phyloP scores from a whole-genome alignment of 73 alveolate species.

The Paramecium primaurelia region DNA sequence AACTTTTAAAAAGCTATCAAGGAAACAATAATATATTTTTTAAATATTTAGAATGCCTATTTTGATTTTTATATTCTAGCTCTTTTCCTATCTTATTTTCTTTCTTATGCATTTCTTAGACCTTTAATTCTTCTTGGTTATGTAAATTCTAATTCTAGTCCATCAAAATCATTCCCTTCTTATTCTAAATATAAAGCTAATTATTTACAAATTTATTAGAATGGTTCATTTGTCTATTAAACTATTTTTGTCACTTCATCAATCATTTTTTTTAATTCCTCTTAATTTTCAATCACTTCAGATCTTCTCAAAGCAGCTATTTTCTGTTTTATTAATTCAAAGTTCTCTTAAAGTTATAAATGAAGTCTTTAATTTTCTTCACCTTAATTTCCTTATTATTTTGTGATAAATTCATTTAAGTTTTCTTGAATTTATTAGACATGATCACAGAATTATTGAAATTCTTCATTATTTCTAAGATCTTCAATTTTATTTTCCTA shows the following conservation, averaged over 20 bases:
- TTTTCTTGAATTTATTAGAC: background rate
- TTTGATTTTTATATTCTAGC: slow-evolving; percentile 42
- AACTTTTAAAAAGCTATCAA: slow-evolving; percentile 2
- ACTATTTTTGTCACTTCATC: slow-evolving; percentile 21
- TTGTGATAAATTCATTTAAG: background rate
- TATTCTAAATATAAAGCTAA: background rate
- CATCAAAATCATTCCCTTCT: background rate
- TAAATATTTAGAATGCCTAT: background rate
- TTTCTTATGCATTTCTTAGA: background rate
- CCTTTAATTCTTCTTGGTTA: background rate
- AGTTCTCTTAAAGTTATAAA: background rate
- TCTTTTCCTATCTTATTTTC: slow-evolving; percentile 15
- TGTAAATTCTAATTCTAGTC: background rate
- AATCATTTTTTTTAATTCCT: background rate
- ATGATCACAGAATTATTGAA: background rate
- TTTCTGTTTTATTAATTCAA: background rate
- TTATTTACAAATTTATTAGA: background rate
- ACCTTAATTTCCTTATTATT: background rate
- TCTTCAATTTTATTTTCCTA: background rate
- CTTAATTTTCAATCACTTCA: background rate
- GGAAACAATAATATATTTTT: background rate
- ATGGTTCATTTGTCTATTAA: slow-evolving; percentile 1
- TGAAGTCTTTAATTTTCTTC: background rate
- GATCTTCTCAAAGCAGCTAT: background rate
- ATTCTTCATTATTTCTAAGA: background rate